phyloP scores from a whole-genome alignment of 768 basidiomycete genomes.

The Boletus tylopilopsis region DNA sequence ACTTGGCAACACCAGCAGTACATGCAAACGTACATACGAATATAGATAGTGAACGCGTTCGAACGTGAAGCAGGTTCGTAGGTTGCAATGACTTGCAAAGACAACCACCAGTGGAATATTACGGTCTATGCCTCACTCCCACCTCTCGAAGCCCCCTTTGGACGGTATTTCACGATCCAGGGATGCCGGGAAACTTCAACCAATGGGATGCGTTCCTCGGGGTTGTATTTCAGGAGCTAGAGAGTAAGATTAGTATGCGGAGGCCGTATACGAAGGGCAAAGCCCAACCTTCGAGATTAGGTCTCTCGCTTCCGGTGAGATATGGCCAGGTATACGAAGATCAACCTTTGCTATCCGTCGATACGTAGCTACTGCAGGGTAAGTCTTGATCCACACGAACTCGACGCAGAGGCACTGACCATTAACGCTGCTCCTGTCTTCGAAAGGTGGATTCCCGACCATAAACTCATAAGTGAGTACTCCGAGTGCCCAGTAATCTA shows the following conservation, averaged over 20 bases:
- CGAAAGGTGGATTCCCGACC: slow-evolving; percentile 80
- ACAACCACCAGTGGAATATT: too few relatives aligned
- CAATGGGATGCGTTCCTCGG: slow-evolving; percentile 71
- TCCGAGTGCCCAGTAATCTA: slow-evolving; percentile 96
- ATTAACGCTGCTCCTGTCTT: slow-evolving; percentile 73
- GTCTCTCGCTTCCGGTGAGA: slow-evolving; percentile 43
- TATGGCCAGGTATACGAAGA: slow-evolving; percentile 44
- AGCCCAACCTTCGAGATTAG: slow-evolving; percentile 40
- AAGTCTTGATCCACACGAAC: slow-evolving; percentile 3
- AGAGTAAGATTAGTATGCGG: slow-evolving; percentile 10
- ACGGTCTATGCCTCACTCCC: slow-evolving; percentile 21
- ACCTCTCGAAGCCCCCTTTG: slow-evolving; percentile 39
- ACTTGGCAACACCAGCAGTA: slow-evolving; percentile 3
- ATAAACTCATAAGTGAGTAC: slow-evolving; percentile 97
- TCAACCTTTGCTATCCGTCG: slow-evolving; percentile 87
- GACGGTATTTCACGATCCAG: slow-evolving; percentile 75
- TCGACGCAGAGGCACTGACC: slow-evolving; percentile 43
- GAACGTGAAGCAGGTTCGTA: neutral
- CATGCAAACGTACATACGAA: slow-evolving; percentile 12
- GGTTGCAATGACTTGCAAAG: neutral
- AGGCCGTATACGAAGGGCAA: neutral
- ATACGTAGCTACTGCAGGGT: slow-evolving; percentile 66
- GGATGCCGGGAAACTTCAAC: slow-evolving; percentile 75
- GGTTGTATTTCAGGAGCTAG: slow-evolving; percentile 82
- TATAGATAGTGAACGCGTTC: slow-evolving; percentile 6